Evolutionary conservation across 2,329 filamentous ascomycete genomes (phyloP), one percentile per base, ranked within the genome.

Genomic region (Verticillium dahliae): DNA sequence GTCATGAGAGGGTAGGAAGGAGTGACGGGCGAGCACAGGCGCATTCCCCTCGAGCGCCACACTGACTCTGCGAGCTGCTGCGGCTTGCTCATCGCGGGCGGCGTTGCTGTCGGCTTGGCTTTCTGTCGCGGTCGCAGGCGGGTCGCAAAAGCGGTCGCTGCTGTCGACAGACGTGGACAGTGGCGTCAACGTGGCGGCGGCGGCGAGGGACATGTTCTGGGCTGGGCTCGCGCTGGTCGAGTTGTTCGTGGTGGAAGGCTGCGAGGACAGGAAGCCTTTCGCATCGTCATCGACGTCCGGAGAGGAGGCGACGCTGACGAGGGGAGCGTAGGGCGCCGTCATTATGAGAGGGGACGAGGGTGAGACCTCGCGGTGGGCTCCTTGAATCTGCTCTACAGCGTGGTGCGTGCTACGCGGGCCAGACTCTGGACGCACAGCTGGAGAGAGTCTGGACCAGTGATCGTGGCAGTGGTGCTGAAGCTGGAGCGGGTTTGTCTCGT

Each of bases 131-230:
- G 45, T 50, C 45, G 45, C 27, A 27, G 27, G 45, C 6, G 9
- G 45, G 9, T 65, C 62, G 63, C 35, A 39, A 60, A 63, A 65
- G 35, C 63, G 57, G 59, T 69, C 68, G 62, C 63, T 66, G 62
- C 67, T 65, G 56, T 39, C 56, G 34, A 58, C 56, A 31, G 56
- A 58, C 68, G 73, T 68, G 18, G 71, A 73, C 50, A 73, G 60
- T n/a, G 71, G 71, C 57, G 71, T 73, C 22, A 70, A 69, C 9
- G 67, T 64, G 58, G 68, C 63, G 33, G 70, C 68, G 55, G 33
- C 55, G 62, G 66, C 66, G n/a, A 71, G 62, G 18, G 63, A 63
- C 31, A 68, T 56, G 54, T 65, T 68, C 54, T 68, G 66, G 50
- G 60, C 31, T 2, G 62, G 62, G 15, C 64, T 65, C 35, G 62